These are phyloP conservation scores for Cercospora sp. DNA, from an alignment of 2,329 filamentous ascomycete genomes.

Conservation along the genomic window DNA sequence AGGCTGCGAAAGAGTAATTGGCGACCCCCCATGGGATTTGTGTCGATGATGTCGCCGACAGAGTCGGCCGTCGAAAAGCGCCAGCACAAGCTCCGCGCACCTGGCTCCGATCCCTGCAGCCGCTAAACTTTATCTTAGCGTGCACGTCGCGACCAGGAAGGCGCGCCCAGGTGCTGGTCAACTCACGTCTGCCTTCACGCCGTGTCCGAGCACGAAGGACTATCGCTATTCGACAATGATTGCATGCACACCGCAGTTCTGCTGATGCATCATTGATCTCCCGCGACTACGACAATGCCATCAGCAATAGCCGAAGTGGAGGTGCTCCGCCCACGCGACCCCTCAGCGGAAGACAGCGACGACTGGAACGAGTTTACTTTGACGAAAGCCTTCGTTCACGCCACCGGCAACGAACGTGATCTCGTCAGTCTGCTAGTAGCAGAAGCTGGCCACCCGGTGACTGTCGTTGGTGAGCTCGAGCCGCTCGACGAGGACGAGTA, in stretches of 20 bases:
- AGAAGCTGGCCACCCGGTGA: constrained; percentile 60
- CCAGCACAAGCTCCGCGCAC: background rate
- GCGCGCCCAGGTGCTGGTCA: background rate
- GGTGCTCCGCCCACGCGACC: constrained; percentile 46
- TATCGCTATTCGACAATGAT: constrained; percentile 7
- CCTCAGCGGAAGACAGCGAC: constrained; percentile 44
- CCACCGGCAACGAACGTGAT: constrained; percentile 33
- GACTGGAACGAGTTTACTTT: constrained; percentile 65
- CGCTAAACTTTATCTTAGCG: background rate
- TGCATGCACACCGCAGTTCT: constrained; percentile 9
- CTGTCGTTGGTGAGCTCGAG: constrained; percentile 61
- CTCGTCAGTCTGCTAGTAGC: constrained; percentile 63
- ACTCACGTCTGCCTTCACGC: background rate
- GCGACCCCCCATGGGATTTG: constrained; percentile 28
- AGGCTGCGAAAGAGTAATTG: constrained; percentile 31
- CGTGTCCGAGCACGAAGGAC: background rate
- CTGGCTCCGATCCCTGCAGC: background rate
- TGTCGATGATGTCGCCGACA: background rate
- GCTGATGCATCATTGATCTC: background rate
- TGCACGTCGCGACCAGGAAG: constrained; percentile 5
- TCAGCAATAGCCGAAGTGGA: constrained; percentile 36
- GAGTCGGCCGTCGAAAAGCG: background rate
- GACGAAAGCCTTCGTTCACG: constrained; percentile 58
- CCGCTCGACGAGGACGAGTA: constrained; percentile 49
- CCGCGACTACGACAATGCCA: constrained; percentile 32